Conservation (phyloP, 371 early-diverging fungal species). For the Apophysomyces elegans region DNA sequence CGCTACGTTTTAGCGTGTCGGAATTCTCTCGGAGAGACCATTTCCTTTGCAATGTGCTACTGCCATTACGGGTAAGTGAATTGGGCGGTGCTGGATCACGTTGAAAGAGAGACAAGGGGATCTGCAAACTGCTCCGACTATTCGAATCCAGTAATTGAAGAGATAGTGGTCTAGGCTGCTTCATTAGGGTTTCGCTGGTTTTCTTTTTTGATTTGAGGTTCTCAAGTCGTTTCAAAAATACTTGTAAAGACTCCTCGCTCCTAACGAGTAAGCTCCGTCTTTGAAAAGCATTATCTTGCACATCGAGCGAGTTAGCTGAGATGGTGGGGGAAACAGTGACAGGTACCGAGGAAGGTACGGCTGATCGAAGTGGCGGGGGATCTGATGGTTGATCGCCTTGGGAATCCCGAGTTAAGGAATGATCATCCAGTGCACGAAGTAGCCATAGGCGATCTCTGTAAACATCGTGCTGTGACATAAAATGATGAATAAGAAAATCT, state of each 20-base stretch:
- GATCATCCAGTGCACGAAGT: slow-evolving; percentile 1
- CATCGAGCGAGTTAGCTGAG: neutral
- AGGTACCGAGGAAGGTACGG: neutral
- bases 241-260: neutral
- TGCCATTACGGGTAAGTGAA: neutral
- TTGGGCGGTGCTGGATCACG: neutral
- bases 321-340: neutral
- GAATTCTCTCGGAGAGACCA: slow-evolving; percentile 1
- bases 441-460: slow-evolving; percentile 6
- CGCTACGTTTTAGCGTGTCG: neutral
- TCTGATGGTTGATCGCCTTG: neutral
- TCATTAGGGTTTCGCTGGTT: neutral
- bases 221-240: slow-evolving; percentile 1
- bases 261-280: slow-evolving; percentile 2
- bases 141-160: too few relatives aligned
- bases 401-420: neutral
- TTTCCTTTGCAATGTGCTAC: neutral
- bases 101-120: too few relatives aligned
- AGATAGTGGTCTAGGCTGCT: neutral
- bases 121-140: too few relatives aligned
- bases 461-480: slow-evolving; percentile 6
- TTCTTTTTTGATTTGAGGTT: slow-evolving; percentile 2
- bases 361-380: neutral
- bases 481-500: neutral
- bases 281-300: neutral